Percentiles rank a stretch among this genome's conserved stretches.
These are phyloP conservation scores for Meyerozyma sp. DNA, from an alignment of 1,139 yeast genomes.

Conservation along the genomic window DNA sequence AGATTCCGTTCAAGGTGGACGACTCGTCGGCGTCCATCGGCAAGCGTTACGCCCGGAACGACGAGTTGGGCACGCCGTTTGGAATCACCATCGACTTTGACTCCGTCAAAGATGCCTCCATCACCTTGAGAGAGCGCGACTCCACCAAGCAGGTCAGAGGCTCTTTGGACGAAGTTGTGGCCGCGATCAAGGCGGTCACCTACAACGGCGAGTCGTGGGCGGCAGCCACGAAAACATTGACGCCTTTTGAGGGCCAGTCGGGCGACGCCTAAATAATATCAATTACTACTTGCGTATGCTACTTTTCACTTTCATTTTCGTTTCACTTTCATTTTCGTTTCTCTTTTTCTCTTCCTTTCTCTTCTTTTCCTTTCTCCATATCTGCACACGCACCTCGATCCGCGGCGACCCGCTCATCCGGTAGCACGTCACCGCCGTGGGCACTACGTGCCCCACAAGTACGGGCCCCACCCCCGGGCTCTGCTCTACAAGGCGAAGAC, in stretches of 20 bases:
- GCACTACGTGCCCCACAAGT: neutral
- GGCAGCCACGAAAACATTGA: slow-evolving; percentile 69
- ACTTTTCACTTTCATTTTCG: too few relatives aligned
- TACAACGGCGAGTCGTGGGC: slow-evolving; percentile 75
- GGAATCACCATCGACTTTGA: slow-evolving; percentile 98
- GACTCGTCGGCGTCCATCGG: slow-evolving; percentile 98
- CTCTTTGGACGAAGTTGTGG: slow-evolving; percentile 66
- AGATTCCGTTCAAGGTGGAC: slow-evolving; percentile 92
- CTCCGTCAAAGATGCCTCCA: slow-evolving; percentile 80
- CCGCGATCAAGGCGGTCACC: slow-evolving; percentile 73
- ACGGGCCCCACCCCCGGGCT: neutral
- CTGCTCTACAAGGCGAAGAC: neutral
- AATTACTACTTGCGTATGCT: too few relatives aligned
- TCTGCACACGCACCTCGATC: neutral
- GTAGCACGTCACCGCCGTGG: neutral
- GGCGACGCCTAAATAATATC: slow-evolving; percentile 15
- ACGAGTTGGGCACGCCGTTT: slow-evolving; percentile 98
- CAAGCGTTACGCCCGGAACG: slow-evolving; percentile 97
- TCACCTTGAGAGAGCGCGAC: slow-evolving; percentile 97
- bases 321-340: too few relatives aligned
- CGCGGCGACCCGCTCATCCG: neutral
- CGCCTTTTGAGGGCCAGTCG: slow-evolving; percentile 56
- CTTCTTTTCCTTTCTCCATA: neutral
- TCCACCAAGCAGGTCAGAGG: slow-evolving; percentile 97
- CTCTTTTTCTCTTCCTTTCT: neutral